Evolutionary conservation across 106 monocot species (phyloP), one percentile per base, ranked within the genome.

Genomic region (Acorus calamus): DNA sequence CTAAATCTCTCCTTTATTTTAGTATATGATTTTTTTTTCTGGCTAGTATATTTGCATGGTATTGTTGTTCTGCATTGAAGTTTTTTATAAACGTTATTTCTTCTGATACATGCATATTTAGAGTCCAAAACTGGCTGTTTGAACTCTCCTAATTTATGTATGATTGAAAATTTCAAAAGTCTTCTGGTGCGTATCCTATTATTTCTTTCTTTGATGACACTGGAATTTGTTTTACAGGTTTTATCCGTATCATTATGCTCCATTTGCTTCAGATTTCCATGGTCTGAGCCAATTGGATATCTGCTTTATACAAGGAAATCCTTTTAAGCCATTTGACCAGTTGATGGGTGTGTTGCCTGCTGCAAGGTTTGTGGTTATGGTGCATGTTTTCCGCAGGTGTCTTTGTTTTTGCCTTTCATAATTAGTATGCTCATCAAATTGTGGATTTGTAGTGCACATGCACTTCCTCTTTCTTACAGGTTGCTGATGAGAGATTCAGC

Each of bases 211-310:
- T 61, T 46, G 14, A 48, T 3, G 4, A 3, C 4, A 41, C 49
- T 41, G 10, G 46, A 9, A 10, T 47, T 47, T 80, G 49, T 3
- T 65, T 64, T 42, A 43, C 78, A 98, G 96, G 96, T 98, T 91
- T 59, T 98, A 98, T 66, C 96, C 96, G 46, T 98, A 91, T 77
- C 96, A 98, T 85, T 91, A 98, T 85, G 96, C 96, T 6, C 96
- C 96, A 52, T 98, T 98, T 83, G 96, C 96, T 62, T 98, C 96
- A 55, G 96, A 98, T 75, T 76, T 98, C n/a, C 85, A 91, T 68
- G 91, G 59, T 13, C 73, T 98, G 70, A 68, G 73, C 71, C 87
- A 91, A 48, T 63, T 98, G 72, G 91, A 91, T 64, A 88, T 98
- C 59, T 85, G 80, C 0, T 98, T 98, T 83, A 85, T 88, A 61